A percentile compares a stretch with the other conserved stretches of the same genome.
Evolutionary conservation across 768 basidiomycete genomes (phyloP).

Genomic region (Kwoniella mangroviensis): DNA sequence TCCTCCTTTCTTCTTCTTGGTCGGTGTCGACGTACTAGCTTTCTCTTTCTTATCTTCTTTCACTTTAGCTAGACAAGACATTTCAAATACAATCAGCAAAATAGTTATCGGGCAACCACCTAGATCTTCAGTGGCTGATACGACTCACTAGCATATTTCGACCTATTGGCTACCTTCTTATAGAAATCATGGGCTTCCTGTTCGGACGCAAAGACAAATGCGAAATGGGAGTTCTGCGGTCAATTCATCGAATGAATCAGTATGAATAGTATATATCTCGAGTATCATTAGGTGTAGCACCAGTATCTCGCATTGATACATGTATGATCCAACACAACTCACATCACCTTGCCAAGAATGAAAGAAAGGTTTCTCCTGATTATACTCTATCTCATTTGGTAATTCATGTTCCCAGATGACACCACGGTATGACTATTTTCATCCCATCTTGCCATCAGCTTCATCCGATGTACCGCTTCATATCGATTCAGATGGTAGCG

Average conservation of each 20-base stretch:
- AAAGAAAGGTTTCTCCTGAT: slow-evolving; percentile 85
- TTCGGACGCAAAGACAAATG: slow-evolving; percentile 86
- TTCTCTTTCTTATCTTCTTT: slow-evolving; percentile 52
- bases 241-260: background rate
- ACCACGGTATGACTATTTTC: slow-evolving; percentile 71
- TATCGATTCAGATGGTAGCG: background rate
- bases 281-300: too few species aligned
- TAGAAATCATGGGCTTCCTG: slow-evolving; percentile 78
- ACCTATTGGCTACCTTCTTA: slow-evolving; percentile 76
- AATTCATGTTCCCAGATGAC: slow-evolving; percentile 93
- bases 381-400: slow-evolving; percentile 78
- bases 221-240: slow-evolving; percentile 81
- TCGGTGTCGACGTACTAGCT: slow-evolving; percentile 30
- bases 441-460: background rate
- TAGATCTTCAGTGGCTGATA: background rate
- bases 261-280: background rate
- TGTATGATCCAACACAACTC: slow-evolving; percentile 57
- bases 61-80: slow-evolving; percentile 36
- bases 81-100: background rate
- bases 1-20: slow-evolving; percentile 64
- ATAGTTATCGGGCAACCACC: background rate
- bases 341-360: slow-evolving; percentile 93
- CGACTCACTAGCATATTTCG: slow-evolving; percentile 65
- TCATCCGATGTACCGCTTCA: background rate
- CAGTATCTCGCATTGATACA: too few species aligned